phyloP scores from a whole-genome alignment of 108 stramenopile genomes.

The Fragilaria crotonensis region DNA sequence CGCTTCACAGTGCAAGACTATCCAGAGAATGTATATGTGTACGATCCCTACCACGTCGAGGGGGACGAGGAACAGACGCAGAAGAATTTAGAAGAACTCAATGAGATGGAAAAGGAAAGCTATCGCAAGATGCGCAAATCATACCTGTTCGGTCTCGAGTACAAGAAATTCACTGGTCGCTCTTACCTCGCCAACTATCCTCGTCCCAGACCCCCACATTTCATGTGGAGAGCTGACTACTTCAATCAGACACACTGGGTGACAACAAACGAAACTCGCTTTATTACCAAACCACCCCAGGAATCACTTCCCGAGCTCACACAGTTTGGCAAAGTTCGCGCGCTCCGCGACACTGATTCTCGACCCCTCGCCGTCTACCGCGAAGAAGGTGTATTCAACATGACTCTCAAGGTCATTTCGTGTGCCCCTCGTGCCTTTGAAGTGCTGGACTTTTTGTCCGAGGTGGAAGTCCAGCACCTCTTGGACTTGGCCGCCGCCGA shows the following conservation, averaged over 20 bases:
- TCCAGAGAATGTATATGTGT: constrained; percentile 37
- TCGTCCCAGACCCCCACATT: constrained; percentile 19
- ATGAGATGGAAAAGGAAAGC: constrained; percentile 2
- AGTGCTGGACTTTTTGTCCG: constrained; percentile 43
- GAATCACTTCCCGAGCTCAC: constrained; percentile 14
- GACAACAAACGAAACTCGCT: constrained; percentile 51
- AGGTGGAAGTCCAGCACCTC: constrained; percentile 52
- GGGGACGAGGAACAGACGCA: constrained; percentile 12
- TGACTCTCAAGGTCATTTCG: constrained; percentile 35
- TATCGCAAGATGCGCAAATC: constrained; percentile 21
- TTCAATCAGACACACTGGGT: constrained; percentile 44
- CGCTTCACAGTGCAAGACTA: constrained; percentile 24
- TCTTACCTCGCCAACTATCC: constrained; percentile 42
- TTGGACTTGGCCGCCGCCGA: constrained; percentile 8
- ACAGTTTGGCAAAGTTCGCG: constrained; percentile 18
- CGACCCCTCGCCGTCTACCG: constrained; percentile 45
- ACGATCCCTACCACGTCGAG: constrained; percentile 45
- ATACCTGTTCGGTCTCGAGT: constrained; percentile 27
- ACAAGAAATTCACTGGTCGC: constrained; percentile 39
- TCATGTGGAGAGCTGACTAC: constrained; percentile 40
- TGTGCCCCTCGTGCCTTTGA: constrained; percentile 53
- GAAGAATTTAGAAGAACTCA: constrained; percentile 38
- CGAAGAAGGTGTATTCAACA: constrained; percentile 23
- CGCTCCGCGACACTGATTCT: constrained; percentile 11
- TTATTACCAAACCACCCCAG: constrained; percentile 34